Evolutionary conservation across 2,329 filamentous ascomycete genomes (phyloP).

Genomic region (Cercospora sesami): DNA sequence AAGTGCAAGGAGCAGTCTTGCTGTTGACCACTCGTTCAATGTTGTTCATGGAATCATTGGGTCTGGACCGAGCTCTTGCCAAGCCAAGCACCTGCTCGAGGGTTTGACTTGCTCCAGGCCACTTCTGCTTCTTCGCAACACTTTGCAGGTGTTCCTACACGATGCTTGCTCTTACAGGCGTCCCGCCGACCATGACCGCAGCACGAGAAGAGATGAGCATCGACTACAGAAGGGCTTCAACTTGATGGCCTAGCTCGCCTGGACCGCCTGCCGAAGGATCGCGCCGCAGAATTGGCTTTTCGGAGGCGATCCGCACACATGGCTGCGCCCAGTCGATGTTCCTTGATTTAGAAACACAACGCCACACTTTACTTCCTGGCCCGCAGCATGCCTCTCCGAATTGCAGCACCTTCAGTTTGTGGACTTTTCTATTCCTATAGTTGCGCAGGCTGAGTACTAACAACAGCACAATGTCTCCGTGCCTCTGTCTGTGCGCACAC

Average conservation of each 20-base stretch:
- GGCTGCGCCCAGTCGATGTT: constrained; percentile 7
- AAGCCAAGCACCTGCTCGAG: not conserved
- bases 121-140: no score
- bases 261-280: not conserved
- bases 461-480: not conserved
- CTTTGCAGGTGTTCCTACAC: not conserved
- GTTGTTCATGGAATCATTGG: not conserved
- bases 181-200: not conserved
- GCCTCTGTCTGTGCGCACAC: not conserved
- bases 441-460: not conserved
- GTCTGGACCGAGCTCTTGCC: not conserved
- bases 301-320: not conserved
- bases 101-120: not conserved
- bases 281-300: not conserved
- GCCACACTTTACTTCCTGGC: constrained; percentile 10
- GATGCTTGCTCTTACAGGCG: not conserved
- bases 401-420: not conserved
- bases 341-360: constrained; percentile 13
- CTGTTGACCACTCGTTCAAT: not conserved
- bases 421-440: not conserved
- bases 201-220: not conserved
- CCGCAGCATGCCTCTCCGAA: not conserved
- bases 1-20: not conserved
- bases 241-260: not conserved
- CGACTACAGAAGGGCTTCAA: not conserved